Conservation (phyloP, 805 yeast species). For the Kazachstania viticola region DNA sequence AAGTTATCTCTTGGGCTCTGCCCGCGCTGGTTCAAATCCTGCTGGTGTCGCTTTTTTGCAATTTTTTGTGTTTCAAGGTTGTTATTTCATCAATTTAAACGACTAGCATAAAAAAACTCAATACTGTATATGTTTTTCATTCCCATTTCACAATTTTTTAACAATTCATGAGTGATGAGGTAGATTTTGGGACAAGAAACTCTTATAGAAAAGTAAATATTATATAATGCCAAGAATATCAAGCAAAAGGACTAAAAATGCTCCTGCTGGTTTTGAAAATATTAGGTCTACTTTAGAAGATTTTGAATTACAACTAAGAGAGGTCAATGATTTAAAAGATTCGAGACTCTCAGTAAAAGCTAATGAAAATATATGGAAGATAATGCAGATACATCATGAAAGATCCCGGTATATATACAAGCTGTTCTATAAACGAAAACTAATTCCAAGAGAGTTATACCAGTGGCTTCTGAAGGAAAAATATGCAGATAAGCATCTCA, state of each 20-base stretch:
- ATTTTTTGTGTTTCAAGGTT: not conserved
- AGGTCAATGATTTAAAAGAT: constrained; percentile 31
- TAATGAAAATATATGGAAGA: constrained; percentile 55
- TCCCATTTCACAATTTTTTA: no score
- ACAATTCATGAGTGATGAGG: no score
- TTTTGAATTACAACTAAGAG: constrained; percentile 47
- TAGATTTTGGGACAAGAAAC: no score
- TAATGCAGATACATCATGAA: constrained; percentile 60
- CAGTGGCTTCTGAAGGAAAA: constrained; percentile 61
- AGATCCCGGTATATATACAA: constrained; percentile 66
- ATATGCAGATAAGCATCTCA: constrained; percentile 55
- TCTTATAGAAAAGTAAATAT: no score
- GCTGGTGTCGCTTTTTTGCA: constrained; percentile 47
- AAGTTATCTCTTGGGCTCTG: constrained; percentile 49
- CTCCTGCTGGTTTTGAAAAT: constrained; percentile 67
- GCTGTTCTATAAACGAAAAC: constrained; percentile 56
- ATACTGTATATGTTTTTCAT: no score
- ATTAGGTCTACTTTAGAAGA: constrained; percentile 55
- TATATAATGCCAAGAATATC: constrained; percentile 15
- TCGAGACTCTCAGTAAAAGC: constrained; percentile 37
- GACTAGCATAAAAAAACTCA: not conserved
- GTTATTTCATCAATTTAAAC: not conserved
- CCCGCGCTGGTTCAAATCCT: constrained; percentile 78
- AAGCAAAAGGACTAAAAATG: constrained; percentile 28
- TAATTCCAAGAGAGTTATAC: constrained; percentile 56